Conservation (phyloP, 2,329 filamentous ascomycete genomes). For the Xylaria multiplex region DNA sequence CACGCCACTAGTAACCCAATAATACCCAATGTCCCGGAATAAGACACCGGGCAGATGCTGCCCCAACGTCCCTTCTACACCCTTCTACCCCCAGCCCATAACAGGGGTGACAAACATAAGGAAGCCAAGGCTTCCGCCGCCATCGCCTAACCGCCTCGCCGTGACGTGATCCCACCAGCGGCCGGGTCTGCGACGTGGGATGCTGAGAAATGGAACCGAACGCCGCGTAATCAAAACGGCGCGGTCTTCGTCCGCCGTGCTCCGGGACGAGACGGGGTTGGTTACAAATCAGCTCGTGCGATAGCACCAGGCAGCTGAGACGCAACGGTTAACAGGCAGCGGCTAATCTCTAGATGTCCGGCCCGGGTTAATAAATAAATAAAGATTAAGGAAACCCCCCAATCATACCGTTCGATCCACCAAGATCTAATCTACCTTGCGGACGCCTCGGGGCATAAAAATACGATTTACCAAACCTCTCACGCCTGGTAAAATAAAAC, state of each 20-base stretch:
- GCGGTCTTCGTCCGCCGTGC: neutral
- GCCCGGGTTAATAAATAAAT: neutral
- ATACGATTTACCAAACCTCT: no score
- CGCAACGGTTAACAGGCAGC: neutral
- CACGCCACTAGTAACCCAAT: no score
- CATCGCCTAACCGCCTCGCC: neutral
- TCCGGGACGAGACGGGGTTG: neutral
- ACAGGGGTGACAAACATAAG: neutral
- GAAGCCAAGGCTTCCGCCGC: neutral
- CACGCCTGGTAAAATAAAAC: no score
- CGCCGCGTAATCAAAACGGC: no score
- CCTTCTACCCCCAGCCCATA: neutral
- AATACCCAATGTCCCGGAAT: neutral
- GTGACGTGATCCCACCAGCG: constrained; percentile 10
- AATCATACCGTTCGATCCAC: no score
- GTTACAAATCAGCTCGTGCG: constrained; percentile 24
- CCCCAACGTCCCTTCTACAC: neutral
- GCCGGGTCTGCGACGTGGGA: constrained; percentile 15
- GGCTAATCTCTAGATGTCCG: neutral
- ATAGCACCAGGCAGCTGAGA: neutral
- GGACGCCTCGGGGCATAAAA: no score
- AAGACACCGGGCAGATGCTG: constrained; percentile 11
- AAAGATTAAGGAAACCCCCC: neutral
- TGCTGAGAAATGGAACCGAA: neutral
- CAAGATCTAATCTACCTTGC: neutral